Conservation (phyloP, 176 grass and related monocot species). For the Oryza punctata region DNA sequence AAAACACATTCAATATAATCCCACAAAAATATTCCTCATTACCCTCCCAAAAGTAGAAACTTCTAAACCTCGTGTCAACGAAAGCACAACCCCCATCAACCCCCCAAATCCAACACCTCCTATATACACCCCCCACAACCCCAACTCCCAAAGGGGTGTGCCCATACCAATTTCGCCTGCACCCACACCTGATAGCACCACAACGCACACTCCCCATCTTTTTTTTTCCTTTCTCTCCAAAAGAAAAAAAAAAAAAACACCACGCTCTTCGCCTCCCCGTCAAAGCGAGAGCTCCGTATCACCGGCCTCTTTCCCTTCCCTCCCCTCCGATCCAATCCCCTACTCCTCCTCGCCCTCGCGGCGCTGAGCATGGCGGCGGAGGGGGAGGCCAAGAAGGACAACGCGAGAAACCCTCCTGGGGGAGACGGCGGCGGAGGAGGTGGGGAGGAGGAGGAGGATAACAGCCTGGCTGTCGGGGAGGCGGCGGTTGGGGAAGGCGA, state of each 20-base stretch:
- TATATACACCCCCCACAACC: background rate
- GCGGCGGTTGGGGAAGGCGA: conserved; percentile 12
- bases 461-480: background rate
- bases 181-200: conserved; percentile 36
- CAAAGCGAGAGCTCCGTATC: conserved; percentile 51
- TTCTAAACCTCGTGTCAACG: background rate
- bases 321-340: conserved; percentile 49
- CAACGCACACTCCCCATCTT: background rate
- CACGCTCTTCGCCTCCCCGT: conserved; percentile 25
- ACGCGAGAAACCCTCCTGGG: background rate
- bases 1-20: background rate
- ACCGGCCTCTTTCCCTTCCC: conserved; percentile 17
- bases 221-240: background rate
- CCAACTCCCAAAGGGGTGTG: background rate
- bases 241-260: background rate
- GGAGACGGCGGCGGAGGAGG: conserved; percentile 2
- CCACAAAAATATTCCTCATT: background rate
- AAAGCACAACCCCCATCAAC: background rate
- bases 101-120: background rate
- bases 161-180: conserved; percentile 26
- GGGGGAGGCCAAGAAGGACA: conserved; percentile 41
- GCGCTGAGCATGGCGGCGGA: conserved; percentile 47
- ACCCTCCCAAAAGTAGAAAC: conserved; percentile 15
- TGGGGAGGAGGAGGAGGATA: background rate
- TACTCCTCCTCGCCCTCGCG: background rate